phyloP scores from a whole-genome alignment of 257 asterid species.

The Solanum rostratum region DNA sequence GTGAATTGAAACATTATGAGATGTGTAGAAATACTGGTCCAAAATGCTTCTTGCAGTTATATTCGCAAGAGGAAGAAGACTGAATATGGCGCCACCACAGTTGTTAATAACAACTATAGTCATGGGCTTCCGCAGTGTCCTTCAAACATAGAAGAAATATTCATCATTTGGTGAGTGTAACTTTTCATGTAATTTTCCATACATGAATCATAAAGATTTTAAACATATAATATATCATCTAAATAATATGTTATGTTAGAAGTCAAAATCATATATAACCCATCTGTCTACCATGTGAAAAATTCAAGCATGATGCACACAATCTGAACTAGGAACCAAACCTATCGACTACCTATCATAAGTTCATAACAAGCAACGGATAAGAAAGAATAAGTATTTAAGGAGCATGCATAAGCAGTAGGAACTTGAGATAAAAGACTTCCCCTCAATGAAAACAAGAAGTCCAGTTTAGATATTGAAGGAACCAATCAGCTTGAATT shows the following conservation, averaged over 20 bases:
- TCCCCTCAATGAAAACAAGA: not conserved
- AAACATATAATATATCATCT: not conserved
- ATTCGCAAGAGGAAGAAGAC: slow-evolving; percentile 80
- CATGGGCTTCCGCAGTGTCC: slow-evolving; percentile 73
- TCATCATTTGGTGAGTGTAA: not conserved
- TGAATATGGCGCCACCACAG: slow-evolving; percentile 95
- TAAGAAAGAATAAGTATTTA: not conserved
- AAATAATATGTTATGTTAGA: not conserved
- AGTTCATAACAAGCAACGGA: not conserved
- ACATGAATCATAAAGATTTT: not conserved
- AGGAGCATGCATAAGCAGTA: not conserved
- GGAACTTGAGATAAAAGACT: not conserved
- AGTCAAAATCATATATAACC: not conserved
- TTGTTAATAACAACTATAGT: slow-evolving; percentile 80
- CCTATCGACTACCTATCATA: not conserved
- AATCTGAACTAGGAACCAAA: not conserved
- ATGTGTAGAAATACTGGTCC: slow-evolving; percentile 84
- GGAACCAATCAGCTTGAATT: not conserved
- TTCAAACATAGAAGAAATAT: slow-evolving; percentile 10
- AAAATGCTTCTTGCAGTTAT: slow-evolving; percentile 42
- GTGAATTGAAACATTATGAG: slow-evolving; percentile 69
- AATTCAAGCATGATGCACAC: not conserved
- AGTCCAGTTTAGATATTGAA: not conserved
- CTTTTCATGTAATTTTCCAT: not conserved
- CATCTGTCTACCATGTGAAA: not conserved